Conservation (phyloP, 306 rosid genomes). For the Lupinus albus region DNA sequence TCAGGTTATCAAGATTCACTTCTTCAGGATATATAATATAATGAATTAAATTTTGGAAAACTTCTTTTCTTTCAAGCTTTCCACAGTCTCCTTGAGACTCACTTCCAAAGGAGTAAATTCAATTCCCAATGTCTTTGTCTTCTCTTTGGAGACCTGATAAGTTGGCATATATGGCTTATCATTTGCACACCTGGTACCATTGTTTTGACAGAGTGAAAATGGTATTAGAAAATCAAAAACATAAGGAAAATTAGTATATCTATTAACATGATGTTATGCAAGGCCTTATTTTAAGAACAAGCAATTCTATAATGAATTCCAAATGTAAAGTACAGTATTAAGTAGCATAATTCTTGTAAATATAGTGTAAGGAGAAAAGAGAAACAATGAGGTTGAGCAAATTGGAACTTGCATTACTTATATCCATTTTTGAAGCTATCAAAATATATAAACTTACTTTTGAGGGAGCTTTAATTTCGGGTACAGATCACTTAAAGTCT, state of each 20-base stretch:
- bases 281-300: background rate
- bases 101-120: slow-evolving; percentile 22
- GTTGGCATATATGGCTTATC: slow-evolving; percentile 25
- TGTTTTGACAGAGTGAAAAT: slow-evolving; percentile 1
- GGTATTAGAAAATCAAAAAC: slow-evolving; percentile 1
- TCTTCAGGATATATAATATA: background rate
- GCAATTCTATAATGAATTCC: background rate
- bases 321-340: background rate
- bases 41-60: background rate
- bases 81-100: slow-evolving; percentile 23
- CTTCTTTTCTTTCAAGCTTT: slow-evolving; percentile 17
- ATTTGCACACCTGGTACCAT: background rate
- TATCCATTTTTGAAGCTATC: slow-evolving; percentile 1
- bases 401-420: background rate
- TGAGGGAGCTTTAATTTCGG: slow-evolving; percentile 63
- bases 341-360: background rate
- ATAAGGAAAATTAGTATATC: background rate
- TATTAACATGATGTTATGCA: background rate
- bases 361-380: background rate
- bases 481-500: slow-evolving; percentile 55
- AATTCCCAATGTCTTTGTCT: slow-evolving; percentile 25
- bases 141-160: slow-evolving; percentile 17
- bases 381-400: background rate
- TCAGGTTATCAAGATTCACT: background rate
- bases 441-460: slow-evolving; percentile 52